Conservation (phyloP, 768 basidiomycete genomes). For the Candolleomyces aberdarensis region DNA sequence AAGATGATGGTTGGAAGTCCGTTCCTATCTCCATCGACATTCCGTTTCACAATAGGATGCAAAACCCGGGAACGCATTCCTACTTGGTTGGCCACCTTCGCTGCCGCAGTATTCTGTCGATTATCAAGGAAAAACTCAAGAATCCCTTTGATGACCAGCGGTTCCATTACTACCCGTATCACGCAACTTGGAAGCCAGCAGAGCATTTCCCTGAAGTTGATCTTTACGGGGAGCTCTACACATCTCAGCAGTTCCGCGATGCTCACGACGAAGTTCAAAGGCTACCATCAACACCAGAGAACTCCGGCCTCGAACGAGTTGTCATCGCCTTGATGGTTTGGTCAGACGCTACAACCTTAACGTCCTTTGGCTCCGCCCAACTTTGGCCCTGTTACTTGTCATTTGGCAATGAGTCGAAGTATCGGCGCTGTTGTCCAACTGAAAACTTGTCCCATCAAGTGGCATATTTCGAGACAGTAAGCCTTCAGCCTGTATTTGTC, state of each 20-base stretch:
- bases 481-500: not conserved
- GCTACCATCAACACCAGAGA: conserved; percentile 6
- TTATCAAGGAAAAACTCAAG: conserved; percentile 3
- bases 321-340: conserved; percentile 2
- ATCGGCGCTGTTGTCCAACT: not conserved
- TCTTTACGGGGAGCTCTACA: conserved; percentile 19
- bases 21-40: not conserved
- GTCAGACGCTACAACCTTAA: not conserved
- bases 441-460: not conserved
- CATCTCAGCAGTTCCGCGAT: conserved; percentile 13
- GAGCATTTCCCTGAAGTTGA: conserved; percentile 9
- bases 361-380: not conserved
- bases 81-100: conserved; percentile 1
- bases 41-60: not conserved
- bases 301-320: conserved; percentile 10
- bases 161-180: conserved; percentile 23
- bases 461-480: conserved; percentile 27
- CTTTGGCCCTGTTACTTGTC: not conserved
- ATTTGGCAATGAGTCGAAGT: not conserved
- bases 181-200: conserved; percentile 20
- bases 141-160: not conserved
- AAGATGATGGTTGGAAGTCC: not conserved
- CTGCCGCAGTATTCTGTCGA: not conserved
- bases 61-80: not conserved
- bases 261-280: conserved; percentile 11